These are phyloP conservation scores for Starmerella apis DNA, from an alignment of 805 yeast genomes.

Conservation along the genomic window DNA sequence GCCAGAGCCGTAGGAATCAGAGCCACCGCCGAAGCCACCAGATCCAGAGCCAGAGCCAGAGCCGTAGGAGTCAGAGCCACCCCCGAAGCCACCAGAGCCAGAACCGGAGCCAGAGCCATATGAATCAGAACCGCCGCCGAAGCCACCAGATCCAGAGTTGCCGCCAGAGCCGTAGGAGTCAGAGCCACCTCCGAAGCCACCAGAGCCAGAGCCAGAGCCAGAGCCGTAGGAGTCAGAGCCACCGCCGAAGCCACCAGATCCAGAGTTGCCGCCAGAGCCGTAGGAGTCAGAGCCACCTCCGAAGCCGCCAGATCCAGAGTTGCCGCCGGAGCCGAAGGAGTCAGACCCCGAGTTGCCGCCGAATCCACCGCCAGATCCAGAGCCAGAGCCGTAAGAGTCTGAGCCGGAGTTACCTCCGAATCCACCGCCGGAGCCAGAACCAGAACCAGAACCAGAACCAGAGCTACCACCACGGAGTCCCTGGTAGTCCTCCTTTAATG, in stretches of 20 bases:
- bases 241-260: conserved; percentile 23
- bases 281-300: conserved; percentile 11
- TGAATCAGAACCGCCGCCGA: conserved; percentile 13
- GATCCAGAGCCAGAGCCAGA: conserved; percentile 25
- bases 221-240: conserved; percentile 18
- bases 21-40: conserved; percentile 17
- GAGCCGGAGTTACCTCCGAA: conserved; percentile 12
- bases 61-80: conserved; percentile 27
- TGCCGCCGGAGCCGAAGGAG: conserved; percentile 27
- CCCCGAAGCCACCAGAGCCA: conserved; percentile 19
- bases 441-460: conserved; percentile 6
- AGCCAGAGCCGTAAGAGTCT: not conserved
- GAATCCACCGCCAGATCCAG: conserved; percentile 9
- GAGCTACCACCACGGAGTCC: conserved; percentile 20
- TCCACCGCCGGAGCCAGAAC: conserved; percentile 23
- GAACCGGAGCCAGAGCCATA: conserved; percentile 23
- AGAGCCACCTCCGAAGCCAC: conserved; percentile 24
- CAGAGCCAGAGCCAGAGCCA: conserved; percentile 11
- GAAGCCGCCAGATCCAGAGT: conserved; percentile 24
- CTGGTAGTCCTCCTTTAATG: conserved; percentile 22
- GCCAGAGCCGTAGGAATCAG: conserved; percentile 25
- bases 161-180: conserved; percentile 29
- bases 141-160: conserved; percentile 23
- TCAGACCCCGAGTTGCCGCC: conserved; percentile 19
- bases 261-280: conserved; percentile 24